A percentile compares a stretch with the other conserved stretches of the same genome.
Conservation (phyloP, 1,284 basidiomycete genomes). For the Porphyrellus sp. region DNA sequence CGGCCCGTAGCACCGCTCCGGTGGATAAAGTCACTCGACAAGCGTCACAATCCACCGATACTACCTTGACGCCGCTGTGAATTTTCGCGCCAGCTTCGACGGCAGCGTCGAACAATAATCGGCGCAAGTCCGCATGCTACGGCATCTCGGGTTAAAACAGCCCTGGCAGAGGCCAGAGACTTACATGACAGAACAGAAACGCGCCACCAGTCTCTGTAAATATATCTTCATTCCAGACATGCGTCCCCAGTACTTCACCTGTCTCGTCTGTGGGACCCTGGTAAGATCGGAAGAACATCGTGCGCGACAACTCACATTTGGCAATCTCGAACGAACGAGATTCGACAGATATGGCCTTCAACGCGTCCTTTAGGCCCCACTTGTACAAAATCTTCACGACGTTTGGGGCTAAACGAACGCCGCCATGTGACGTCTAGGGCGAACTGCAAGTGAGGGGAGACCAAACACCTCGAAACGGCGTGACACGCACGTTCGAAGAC, state of each 20-base stretch:
- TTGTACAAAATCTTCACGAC: constrained; percentile 52
- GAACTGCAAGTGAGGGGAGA: background rate
- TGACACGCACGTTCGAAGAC: constrained; percentile 31
- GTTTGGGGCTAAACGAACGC: constrained; percentile 53
- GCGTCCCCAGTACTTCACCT: constrained; percentile 48
- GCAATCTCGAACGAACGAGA: constrained; percentile 41
- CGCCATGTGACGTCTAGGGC: constrained; percentile 32
- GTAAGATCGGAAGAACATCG: constrained; percentile 6
- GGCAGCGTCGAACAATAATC: constrained; percentile 45
- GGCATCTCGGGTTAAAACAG: constrained; percentile 2
- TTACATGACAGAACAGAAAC: constrained; percentile 50
- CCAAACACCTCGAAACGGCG: background rate
- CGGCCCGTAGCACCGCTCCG: constrained; percentile 46
- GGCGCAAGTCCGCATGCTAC: constrained; percentile 33
- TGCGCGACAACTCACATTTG: constrained; percentile 34
- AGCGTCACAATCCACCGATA: constrained; percentile 34
- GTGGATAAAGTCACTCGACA: constrained; percentile 40
- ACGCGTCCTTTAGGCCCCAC: constrained; percentile 49
- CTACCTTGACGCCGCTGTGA: constrained; percentile 41
- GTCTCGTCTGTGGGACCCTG: constrained; percentile 36
- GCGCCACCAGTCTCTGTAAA: constrained; percentile 53
- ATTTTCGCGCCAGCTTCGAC: constrained; percentile 43
- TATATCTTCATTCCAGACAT: constrained; percentile 53
- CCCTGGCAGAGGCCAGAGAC: constrained; percentile 20
- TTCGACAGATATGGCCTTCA: constrained; percentile 38